These are phyloP conservation scores for Chrysophaeum taylorii DNA, from an alignment of 352 stramenopile species.

Conservation along the genomic window DNA sequence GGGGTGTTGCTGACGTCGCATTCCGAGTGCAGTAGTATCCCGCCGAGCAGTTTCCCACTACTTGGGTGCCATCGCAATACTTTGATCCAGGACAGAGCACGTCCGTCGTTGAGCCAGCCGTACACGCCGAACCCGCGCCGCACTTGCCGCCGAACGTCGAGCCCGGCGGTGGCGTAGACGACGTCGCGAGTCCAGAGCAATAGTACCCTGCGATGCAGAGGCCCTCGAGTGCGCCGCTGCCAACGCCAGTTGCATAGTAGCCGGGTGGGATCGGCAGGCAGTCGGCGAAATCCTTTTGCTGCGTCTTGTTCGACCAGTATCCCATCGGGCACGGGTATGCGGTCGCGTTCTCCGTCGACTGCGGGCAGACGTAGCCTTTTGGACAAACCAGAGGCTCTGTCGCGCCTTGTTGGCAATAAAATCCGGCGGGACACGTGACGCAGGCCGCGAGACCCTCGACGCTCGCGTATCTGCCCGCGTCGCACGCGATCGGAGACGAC, in stretches of 20 bases:
- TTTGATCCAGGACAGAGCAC: constrained; percentile 19
- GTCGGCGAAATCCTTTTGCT: neutral
- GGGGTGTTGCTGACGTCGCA: constrained; percentile 29
- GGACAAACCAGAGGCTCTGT: constrained; percentile 21
- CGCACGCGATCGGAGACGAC: constrained; percentile 36
- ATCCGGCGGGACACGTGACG: constrained; percentile 48
- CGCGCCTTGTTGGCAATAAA: constrained; percentile 45
- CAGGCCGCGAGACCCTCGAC: constrained; percentile 19
- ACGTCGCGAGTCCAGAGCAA: constrained; percentile 18
- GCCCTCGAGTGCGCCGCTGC: constrained; percentile 6
- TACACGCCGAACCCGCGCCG: neutral
- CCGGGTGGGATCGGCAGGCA: constrained; percentile 30
- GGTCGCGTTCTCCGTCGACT: constrained; percentile 50
- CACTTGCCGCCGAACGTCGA: neutral
- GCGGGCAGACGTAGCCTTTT: constrained; percentile 71
- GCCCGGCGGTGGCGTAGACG: neutral
- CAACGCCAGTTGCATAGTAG: constrained; percentile 47
- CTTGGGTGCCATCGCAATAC: constrained; percentile 19
- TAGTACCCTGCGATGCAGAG: constrained; percentile 21
- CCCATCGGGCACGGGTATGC: constrained; percentile 66
- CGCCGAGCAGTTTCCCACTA: constrained; percentile 39
- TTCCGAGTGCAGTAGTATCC: constrained; percentile 60
- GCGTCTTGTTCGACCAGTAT: constrained; percentile 47
- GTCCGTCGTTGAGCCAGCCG: neutral
- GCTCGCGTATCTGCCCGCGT: too few species aligned